Conservation (phyloP, 345 rosid species). For the Dovyalis caffra region DNA sequence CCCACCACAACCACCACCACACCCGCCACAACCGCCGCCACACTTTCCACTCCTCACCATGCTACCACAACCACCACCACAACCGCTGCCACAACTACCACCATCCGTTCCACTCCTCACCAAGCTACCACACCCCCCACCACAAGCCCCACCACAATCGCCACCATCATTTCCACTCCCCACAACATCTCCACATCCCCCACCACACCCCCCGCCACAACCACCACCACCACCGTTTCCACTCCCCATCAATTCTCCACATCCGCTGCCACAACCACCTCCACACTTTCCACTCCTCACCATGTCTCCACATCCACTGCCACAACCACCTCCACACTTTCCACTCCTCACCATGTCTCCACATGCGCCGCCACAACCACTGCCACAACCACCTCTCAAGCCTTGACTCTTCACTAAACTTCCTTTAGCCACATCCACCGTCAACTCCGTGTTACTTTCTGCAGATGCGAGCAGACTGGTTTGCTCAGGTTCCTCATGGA, state of each 20-base stretch:
- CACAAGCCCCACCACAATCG: neutral
- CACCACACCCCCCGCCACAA: neutral
- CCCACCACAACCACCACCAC: constrained; percentile 2
- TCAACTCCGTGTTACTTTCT: constrained; percentile 28
- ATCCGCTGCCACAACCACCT: neutral
- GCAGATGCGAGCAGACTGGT: constrained; percentile 14
- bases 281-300: neutral
- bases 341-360: neutral
- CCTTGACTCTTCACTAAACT: constrained; percentile 14
- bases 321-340: constrained; percentile 14
- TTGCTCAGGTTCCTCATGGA: constrained; percentile 21
- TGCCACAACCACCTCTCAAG: constrained; percentile 5
- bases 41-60: neutral
- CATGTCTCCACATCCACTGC: constrained; percentile 6
- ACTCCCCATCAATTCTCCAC: neutral
- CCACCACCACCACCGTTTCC: neutral
- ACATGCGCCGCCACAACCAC: neutral
- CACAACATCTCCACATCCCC: neutral
- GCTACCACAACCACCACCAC: constrained; percentile 6
- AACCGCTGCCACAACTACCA: neutral
- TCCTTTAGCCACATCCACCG: constrained; percentile 24
- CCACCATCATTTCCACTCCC: constrained; percentile 8
- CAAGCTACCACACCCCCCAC: constrained; percentile 6
- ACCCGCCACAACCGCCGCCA: neutral
- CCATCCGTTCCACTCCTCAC: neutral